Conservation (phyloP, 257 asterid species). For the Plantago major region DNA sequence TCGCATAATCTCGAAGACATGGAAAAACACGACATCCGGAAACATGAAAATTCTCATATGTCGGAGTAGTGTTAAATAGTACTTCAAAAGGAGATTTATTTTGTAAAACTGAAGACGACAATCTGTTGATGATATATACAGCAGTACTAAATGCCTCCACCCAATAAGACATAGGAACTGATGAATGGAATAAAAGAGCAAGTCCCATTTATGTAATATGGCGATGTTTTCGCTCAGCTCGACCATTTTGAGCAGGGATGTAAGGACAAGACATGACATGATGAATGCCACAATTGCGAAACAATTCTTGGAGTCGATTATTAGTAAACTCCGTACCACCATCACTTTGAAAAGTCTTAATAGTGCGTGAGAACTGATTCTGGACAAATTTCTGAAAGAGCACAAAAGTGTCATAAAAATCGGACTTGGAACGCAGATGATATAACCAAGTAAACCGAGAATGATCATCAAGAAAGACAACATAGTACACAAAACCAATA, state of each 20-base stretch:
- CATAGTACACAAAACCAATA: conserved; percentile 3
- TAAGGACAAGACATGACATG: not conserved
- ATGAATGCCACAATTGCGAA: not conserved
- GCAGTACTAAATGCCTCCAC: not conserved
- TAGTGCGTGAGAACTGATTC: not conserved
- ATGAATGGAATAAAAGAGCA: not conserved
- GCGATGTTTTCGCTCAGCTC: not conserved
- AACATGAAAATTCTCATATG: too few species aligned
- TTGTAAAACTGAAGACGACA: too few species aligned
- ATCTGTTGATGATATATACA: not conserved
- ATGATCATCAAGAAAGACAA: conserved; percentile 12
- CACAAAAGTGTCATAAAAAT: not conserved
- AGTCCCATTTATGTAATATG: not conserved
- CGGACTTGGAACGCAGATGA: not conserved
- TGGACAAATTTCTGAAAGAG: not conserved
- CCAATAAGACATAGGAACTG: not conserved
- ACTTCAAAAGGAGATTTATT: too few species aligned
- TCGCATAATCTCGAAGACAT: too few species aligned
- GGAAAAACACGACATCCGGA: too few species aligned
- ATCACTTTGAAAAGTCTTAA: conserved; percentile 10
- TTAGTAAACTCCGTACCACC: conserved; percentile 8
- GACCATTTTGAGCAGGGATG: not conserved
- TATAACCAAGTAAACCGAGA: conserved; percentile 13
- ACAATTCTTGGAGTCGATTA: not conserved
- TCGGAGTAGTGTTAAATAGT: too few species aligned